phyloP scores from a whole-genome alignment of 306 rosid genomes.

The Malus fusca region DNA sequence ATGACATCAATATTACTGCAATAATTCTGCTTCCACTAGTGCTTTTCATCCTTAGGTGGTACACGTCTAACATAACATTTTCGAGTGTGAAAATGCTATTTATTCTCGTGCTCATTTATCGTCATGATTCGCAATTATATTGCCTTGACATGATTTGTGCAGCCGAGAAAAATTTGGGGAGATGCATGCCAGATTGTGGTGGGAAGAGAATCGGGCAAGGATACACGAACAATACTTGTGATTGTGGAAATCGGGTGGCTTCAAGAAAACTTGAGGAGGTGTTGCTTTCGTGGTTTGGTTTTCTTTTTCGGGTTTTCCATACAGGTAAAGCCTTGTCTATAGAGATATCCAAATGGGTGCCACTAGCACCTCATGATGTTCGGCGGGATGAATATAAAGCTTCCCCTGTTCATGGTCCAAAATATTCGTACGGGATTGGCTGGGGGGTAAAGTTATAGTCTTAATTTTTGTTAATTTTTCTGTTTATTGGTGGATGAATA shows the following conservation, averaged over 20 bases:
- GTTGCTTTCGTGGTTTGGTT: slow-evolving; percentile 31
- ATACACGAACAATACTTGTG: slow-evolving; percentile 89
- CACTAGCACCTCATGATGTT: slow-evolving; percentile 37
- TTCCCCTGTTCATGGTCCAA: slow-evolving; percentile 12
- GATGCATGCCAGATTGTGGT: slow-evolving; percentile 95
- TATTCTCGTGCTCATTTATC: background rate
- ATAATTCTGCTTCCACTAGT: slow-evolving; percentile 3
- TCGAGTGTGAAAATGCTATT: background rate
- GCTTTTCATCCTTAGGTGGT: background rate
- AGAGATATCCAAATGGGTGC: slow-evolving; percentile 32
- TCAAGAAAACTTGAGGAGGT: slow-evolving; percentile 31
- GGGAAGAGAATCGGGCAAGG: slow-evolving; percentile 98
- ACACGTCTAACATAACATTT: background rate
- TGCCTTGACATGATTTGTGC: slow-evolving; percentile 18
- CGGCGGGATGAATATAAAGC: slow-evolving; percentile 11
- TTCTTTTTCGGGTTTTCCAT: slow-evolving; percentile 33
- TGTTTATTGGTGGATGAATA: slow-evolving; percentile 19
- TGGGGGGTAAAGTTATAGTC: slow-evolving; percentile 16
- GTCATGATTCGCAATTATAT: slow-evolving; percentile 11
- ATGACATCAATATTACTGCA: slow-evolving; percentile 14
- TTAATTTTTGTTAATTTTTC: background rate
- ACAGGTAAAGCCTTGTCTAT: slow-evolving; percentile 40
- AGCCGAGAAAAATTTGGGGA: slow-evolving; percentile 97
- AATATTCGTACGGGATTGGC: slow-evolving; percentile 27
- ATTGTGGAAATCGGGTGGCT: slow-evolving; percentile 13